Percentiles rank a stretch among this genome's conserved stretches.
phyloP scores from a whole-genome alignment of 2,329 filamentous ascomycete genomes.

The Cordyceps javanica region DNA sequence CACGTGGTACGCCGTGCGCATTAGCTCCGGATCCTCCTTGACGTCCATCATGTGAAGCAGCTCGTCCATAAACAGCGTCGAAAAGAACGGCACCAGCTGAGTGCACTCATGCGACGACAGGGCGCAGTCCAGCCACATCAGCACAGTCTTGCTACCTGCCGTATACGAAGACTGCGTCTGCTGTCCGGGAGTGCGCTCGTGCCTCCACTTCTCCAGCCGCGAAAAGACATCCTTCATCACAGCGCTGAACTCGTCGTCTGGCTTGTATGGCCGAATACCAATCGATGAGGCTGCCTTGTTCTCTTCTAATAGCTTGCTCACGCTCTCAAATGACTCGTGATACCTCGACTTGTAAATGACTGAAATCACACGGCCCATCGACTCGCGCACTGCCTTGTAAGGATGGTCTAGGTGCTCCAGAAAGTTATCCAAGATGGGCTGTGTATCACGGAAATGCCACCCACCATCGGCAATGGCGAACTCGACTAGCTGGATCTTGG shows the following conservation, averaged over 20 bases:
- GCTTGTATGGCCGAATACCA: constrained; percentile 76
- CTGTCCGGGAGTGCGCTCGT: constrained; percentile 76
- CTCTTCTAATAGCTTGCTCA: constrained; percentile 64
- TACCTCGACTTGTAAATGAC: constrained; percentile 88
- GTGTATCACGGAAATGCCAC: constrained; percentile 92
- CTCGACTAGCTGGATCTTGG: constrained; percentile 87
- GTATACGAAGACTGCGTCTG: constrained; percentile 94
- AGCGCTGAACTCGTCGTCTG: constrained; percentile 64
- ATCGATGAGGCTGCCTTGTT: constrained; percentile 79
- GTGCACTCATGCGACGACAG: constrained; percentile 90
- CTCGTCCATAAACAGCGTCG: constrained; percentile 81
- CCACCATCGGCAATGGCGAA: constrained; percentile 81
- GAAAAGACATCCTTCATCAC: constrained; percentile 71
- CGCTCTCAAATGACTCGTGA: constrained; percentile 85
- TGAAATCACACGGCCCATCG: constrained; percentile 83
- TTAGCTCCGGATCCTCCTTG: constrained; percentile 94
- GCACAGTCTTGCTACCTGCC: constrained; percentile 88
- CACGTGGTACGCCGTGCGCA: constrained; percentile 90
- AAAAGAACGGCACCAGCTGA: constrained; percentile 86
- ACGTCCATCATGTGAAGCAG: constrained; percentile 99
- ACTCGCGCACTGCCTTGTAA: constrained; percentile 94
- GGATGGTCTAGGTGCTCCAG: constrained; percentile 89
- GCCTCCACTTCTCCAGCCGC: constrained; percentile 80
- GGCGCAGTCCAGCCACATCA: constrained; percentile 90
- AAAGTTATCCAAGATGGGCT: constrained; percentile 85